Evolutionary conservation across 2,329 filamentous ascomycete species (phyloP).

Genomic region (Esteya vermicola): DNA sequence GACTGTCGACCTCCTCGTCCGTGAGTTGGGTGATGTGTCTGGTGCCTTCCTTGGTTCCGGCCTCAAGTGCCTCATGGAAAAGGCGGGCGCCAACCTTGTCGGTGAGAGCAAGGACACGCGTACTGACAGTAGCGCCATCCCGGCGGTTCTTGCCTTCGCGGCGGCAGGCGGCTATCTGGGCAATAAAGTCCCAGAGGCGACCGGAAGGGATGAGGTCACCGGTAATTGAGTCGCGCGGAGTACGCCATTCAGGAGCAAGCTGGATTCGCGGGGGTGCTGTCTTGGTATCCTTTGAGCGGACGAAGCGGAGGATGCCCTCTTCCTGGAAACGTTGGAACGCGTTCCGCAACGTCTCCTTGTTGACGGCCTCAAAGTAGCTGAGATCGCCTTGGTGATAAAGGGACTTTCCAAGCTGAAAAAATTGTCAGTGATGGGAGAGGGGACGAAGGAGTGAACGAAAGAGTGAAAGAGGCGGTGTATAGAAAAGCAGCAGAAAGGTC

Average conservation of each 20-base stretch:
- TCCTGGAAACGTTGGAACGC: conserved; percentile 79
- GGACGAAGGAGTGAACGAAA: not conserved
- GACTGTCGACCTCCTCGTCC: conserved; percentile 31
- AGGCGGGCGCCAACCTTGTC: conserved; percentile 58
- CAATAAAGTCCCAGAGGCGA: conserved; percentile 80
- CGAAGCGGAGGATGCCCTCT: conserved; percentile 71
- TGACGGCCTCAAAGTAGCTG: conserved; percentile 94
- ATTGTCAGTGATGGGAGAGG: conserved; percentile 3
- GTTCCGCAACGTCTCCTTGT: conserved; percentile 95
- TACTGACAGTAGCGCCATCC: conserved; percentile 82
- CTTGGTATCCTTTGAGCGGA: conserved; percentile 53
- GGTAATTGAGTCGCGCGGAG: conserved; percentile 46
- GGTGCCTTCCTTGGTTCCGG: conserved; percentile 17
- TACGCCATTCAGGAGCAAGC: conserved; percentile 62
- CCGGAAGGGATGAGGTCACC: conserved; percentile 55
- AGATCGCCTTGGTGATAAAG: conserved; percentile 95
- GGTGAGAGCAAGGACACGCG: conserved; percentile 62
- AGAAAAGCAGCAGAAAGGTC: too few species aligned
- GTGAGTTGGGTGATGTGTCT: conserved; percentile 32
- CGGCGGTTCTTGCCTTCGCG: conserved; percentile 90
- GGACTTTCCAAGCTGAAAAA: conserved; percentile 68
- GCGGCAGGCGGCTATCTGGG: conserved; percentile 67
- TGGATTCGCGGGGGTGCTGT: conserved; percentile 41
- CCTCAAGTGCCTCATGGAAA: conserved; percentile 42
- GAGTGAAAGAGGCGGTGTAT: not conserved